These are phyloP conservation scores for Irpex rosettiformis DNA, from an alignment of 1,284 basidiomycete species.

Conservation along the genomic window DNA sequence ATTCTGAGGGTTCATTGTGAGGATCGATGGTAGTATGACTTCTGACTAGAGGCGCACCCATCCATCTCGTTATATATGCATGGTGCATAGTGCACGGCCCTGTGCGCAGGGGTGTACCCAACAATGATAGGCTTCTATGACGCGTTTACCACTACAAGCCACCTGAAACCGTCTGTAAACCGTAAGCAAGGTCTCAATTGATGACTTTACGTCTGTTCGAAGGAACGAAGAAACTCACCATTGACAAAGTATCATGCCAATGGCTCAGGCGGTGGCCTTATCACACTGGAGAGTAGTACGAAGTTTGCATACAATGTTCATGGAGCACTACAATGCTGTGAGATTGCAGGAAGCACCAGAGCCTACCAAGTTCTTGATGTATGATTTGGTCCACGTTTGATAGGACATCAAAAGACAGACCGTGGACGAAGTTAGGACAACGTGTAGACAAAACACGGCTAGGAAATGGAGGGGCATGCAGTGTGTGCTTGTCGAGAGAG, in stretches of 20 bases:
- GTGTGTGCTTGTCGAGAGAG: not conserved
- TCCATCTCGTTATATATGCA: not conserved
- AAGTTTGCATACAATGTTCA: no score
- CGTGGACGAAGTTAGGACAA: not conserved
- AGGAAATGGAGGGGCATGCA: not conserved
- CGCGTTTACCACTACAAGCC: not conserved
- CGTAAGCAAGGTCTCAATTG: not conserved
- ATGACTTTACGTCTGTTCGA: not conserved
- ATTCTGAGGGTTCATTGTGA: constrained; percentile 8
- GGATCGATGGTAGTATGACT: not conserved
- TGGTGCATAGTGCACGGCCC: not conserved
- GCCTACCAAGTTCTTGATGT: not conserved
- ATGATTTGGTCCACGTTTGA: not conserved
- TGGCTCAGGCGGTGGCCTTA: no score
- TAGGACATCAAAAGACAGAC: not conserved
- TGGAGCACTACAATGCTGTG: not conserved
- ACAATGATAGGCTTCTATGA: not conserved
- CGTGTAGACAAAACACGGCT: not conserved
- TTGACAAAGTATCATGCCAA: no score
- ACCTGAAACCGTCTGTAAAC: not conserved
- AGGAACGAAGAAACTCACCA: not conserved
- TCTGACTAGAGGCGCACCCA: not conserved
- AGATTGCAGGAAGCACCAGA: not conserved
- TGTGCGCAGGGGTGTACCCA: not conserved
- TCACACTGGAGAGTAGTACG: no score